Base-by-base conservation (phyloP, 257 asterid genomes). In the Nicotiana benthamiana region DNA sequence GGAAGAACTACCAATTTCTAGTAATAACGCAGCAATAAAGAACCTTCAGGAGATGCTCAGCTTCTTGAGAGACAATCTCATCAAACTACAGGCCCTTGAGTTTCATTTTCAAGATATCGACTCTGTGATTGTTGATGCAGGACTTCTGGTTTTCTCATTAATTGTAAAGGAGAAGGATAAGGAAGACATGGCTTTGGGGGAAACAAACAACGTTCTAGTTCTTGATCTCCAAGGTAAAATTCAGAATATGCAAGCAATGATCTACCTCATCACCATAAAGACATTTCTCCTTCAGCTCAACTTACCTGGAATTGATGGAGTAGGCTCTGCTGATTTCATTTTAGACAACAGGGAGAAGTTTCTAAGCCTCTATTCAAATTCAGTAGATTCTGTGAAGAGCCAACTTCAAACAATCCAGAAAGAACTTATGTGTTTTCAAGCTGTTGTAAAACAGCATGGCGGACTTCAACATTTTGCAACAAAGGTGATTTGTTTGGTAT, bases 321-420 rank as follows among this genome's bases (percentile, higher is more conserved):
- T 46, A 20, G 67, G 43, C 4, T 81, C 27, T 62, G 40, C 62
- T 12, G 57, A 81, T 75, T 59, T 75, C 75, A 40, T 81, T 70
- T 18, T 81, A 12, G 77, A 30, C n/a, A 61, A 34, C 24, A n/a
- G 7, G 36, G 32, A 74, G 70, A 27, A 11, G 46, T 54, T 81
- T 9, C 24, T n/a, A 28, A 8, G 40, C 43, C 43, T 20, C 56
- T 13, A 52, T 64, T 26, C 34, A 9, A 28, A 18, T 54, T 46
- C 76, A 30, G 15, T 20, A n/a, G 17, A 27, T 48, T 40, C 18
- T 5, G 59, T 28, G 1, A 48, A 74, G 48, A 68, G 10, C 57
- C 80, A 74, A 51, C 66, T 61, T 62, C 66, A 2, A 30, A 61
- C 34, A 51, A 46, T 81, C 1, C 9, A 46, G 17, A n/a, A 63